These are phyloP conservation scores for Tetrahymena borealis DNA, from an alignment of 73 alveolate species.

Conservation along the genomic window DNA sequence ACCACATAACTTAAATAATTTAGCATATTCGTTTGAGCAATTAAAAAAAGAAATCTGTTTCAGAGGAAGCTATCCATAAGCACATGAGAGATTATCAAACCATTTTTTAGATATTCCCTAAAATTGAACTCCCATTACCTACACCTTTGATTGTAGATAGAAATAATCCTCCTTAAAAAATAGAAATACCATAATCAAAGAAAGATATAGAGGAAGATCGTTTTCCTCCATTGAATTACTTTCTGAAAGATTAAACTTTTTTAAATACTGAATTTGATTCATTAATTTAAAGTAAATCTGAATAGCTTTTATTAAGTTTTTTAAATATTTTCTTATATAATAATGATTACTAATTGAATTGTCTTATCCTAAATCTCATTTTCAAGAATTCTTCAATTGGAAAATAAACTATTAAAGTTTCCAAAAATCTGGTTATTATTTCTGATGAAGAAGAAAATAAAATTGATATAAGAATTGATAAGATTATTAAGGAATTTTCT, in stretches of 20 bases:
- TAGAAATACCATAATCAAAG: neutral
- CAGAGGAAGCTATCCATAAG: neutral
- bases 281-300: neutral
- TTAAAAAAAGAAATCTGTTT: neutral
- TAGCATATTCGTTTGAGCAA: neutral
- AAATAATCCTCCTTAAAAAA: neutral
- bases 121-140: neutral
- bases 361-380: neutral
- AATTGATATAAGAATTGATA: neutral
- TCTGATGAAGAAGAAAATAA: neutral
- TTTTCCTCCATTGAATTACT: neutral
- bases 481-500: neutral
- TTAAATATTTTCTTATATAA: neutral
- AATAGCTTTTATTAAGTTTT: neutral
- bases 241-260: neutral
- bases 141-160: neutral
- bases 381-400: neutral
- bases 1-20: neutral
- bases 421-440: neutral
- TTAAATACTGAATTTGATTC: neutral
- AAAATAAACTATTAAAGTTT: neutral
- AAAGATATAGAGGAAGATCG: neutral
- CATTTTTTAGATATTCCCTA: neutral
- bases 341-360: neutral
- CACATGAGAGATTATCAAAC: neutral